Evolutionary conservation across 2,329 filamentous ascomycete species (phyloP).

Genomic region (Apiospora phragmitis): DNA sequence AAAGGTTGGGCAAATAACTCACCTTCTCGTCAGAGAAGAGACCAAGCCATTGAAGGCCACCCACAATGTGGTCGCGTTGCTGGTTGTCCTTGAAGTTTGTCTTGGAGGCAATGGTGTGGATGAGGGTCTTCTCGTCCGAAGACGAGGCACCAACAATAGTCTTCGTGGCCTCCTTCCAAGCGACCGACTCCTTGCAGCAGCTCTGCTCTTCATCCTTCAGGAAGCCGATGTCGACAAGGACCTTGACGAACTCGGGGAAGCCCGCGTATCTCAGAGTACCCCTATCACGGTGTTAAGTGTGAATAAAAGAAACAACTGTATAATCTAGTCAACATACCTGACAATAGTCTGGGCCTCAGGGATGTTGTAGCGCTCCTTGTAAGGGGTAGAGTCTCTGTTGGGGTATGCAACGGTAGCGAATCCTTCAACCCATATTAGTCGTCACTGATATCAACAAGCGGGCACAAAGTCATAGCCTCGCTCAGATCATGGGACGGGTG

Average conservation of each 20-base stretch:
- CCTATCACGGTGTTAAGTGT: constrained; percentile 32
- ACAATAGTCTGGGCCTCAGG: constrained; percentile 88
- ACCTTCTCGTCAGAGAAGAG: constrained; percentile 63
- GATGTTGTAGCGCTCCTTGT: constrained; percentile 87
- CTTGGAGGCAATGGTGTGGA: constrained; percentile 73
- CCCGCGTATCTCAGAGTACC: constrained; percentile 85
- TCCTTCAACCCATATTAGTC: neutral
- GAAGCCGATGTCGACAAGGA: constrained; percentile 88
- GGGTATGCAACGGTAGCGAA: constrained; percentile 91
- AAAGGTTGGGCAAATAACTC: neutral
- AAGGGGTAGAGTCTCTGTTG: constrained; percentile 86
- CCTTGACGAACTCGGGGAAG: constrained; percentile 87
- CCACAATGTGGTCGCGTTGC: constrained; percentile 69
- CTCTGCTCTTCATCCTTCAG: constrained; percentile 69
- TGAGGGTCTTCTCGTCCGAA: constrained; percentile 67
- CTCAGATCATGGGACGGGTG: neutral
- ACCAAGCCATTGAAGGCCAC: constrained; percentile 66
- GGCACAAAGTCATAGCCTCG: neutral
- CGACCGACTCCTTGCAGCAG: constrained; percentile 64
- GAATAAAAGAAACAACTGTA: neutral
- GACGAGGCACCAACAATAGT: constrained; percentile 72
- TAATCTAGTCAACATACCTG: constrained; percentile 26
- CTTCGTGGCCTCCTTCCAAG: constrained; percentile 85
- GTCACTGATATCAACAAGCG: constrained; percentile 7
- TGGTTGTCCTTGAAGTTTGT: constrained; percentile 68